phyloP scores from a whole-genome alignment of 805 yeast species.

The Metschnikowia picachoensis region DNA sequence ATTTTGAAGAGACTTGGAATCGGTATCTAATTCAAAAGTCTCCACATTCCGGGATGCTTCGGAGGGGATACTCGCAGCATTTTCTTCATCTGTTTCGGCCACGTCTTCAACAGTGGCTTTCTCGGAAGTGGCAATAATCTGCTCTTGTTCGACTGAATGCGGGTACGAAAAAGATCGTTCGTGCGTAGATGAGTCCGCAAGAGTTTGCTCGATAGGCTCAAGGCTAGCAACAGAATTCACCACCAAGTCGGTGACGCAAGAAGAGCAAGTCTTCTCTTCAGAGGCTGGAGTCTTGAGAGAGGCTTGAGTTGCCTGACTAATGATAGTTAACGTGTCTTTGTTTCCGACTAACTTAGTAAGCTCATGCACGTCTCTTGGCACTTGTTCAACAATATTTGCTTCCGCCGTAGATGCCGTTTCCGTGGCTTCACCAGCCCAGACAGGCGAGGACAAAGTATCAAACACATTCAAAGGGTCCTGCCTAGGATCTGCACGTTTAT shows the following conservation, averaged over 20 bases:
- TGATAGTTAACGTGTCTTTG: slow-evolving; percentile 14
- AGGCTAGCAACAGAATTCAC: no score
- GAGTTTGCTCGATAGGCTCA: no score
- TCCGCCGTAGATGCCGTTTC: slow-evolving; percentile 7
- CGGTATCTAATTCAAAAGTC: no score
- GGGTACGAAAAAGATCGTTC: no score
- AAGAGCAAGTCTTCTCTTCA: background rate
- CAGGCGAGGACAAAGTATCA: slow-evolving; percentile 1
- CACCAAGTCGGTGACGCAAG: background rate
- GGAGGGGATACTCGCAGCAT: no score
- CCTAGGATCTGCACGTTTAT: slow-evolving; percentile 12
- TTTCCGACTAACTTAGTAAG: slow-evolving; percentile 5
- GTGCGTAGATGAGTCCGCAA: no score
- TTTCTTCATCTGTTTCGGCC: no score
- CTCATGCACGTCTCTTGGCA: slow-evolving; percentile 11
- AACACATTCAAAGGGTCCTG: background rate
- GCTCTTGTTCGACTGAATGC: background rate
- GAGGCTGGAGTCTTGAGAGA: background rate
- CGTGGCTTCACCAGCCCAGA: slow-evolving; percentile 3
- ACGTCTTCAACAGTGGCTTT: no score
- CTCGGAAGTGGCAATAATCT: background rate
- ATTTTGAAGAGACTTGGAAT: no score
- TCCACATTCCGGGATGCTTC: no score
- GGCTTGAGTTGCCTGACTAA: slow-evolving; percentile 9
- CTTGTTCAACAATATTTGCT: slow-evolving; percentile 8